These are phyloP conservation scores for Chondrus crispus DNA, from an alignment of 23 red algal species.

Conservation along the genomic window DNA sequence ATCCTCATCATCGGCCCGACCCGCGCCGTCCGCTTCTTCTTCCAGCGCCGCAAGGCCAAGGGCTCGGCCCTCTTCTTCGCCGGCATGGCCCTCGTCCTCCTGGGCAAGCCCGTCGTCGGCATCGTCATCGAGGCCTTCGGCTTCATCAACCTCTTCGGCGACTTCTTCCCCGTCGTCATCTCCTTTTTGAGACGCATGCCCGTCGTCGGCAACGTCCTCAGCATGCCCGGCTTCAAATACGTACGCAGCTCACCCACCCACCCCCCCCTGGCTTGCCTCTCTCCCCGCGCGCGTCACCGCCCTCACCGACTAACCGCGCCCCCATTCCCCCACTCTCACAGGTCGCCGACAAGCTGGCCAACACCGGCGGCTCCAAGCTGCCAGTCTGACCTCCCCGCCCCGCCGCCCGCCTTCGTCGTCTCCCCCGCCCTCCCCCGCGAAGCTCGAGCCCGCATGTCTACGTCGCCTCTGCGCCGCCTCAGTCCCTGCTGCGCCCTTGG, in stretches of 20 bases:
- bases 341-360: not conserved
- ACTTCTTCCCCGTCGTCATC: slow-evolving; percentile 83
- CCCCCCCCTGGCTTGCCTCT: not conserved
- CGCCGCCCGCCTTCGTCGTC: not conserved
- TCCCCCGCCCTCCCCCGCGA: not conserved
- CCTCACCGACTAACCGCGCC: not conserved
- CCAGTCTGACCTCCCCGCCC: not conserved
- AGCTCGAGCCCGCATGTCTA: not conserved
- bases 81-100: slow-evolving; percentile 85
- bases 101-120: slow-evolving; percentile 83
- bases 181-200: slow-evolving; percentile 75
- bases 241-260: slow-evolving; percentile 8
- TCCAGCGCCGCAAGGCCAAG: slow-evolving; percentile 67
- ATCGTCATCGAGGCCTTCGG: slow-evolving; percentile 79
- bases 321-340: not conserved
- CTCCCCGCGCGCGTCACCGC: not conserved
- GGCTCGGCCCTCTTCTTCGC: slow-evolving; percentile 84
- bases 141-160: slow-evolving; percentile 83
- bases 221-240: slow-evolving; percentile 44
- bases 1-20: slow-evolving; percentile 88
- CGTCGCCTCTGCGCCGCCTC: no score
- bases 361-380: not conserved
- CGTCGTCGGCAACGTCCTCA: slow-evolving; percentile 66
- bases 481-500: no score
- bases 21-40: slow-evolving; percentile 95